Conservation (phyloP, 192 early-diverging fungal genomes). For the Backusella liffmaniae region DNA sequence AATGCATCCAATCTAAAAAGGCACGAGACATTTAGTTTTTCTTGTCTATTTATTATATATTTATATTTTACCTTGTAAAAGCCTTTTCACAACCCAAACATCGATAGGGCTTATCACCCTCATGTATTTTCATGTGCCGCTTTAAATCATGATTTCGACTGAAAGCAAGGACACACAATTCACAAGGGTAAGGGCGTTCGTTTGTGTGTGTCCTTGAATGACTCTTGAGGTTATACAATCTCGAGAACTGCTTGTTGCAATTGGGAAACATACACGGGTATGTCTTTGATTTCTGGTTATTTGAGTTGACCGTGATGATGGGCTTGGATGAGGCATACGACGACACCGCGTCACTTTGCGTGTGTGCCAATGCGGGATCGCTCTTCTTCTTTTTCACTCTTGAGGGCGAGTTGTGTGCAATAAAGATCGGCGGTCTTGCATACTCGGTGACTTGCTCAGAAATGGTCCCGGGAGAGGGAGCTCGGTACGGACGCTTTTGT, state of each 20-base stretch:
- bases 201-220: slow-evolving; percentile 81
- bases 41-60: not conserved
- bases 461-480: not conserved
- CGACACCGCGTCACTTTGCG: slow-evolving; percentile 27
- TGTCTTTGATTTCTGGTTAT: slow-evolving; percentile 34
- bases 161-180: slow-evolving; percentile 42
- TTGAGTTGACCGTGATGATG: slow-evolving; percentile 23
- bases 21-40: not conserved
- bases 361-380: slow-evolving; percentile 26
- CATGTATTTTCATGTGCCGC: slow-evolving; percentile 75
- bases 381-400: slow-evolving; percentile 19
- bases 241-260: slow-evolving; percentile 84
- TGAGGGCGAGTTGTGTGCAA: not conserved
- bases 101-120: slow-evolving; percentile 72
- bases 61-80: slow-evolving; percentile 57
- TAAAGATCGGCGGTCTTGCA: not conserved
- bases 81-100: slow-evolving; percentile 74
- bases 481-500: not conserved
- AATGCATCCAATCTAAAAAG: slow-evolving; percentile 54
- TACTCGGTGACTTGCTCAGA: not conserved
- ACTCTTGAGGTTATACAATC: slow-evolving; percentile 85
- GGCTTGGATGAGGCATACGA: slow-evolving; percentile 35
- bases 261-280: slow-evolving; percentile 64
- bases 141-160: slow-evolving; percentile 77
- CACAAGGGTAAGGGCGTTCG: slow-evolving; percentile 68